These are phyloP conservation scores for Phytophthora syringae DNA, from an alignment of 352 stramenopile species.

Conservation along the genomic window DNA sequence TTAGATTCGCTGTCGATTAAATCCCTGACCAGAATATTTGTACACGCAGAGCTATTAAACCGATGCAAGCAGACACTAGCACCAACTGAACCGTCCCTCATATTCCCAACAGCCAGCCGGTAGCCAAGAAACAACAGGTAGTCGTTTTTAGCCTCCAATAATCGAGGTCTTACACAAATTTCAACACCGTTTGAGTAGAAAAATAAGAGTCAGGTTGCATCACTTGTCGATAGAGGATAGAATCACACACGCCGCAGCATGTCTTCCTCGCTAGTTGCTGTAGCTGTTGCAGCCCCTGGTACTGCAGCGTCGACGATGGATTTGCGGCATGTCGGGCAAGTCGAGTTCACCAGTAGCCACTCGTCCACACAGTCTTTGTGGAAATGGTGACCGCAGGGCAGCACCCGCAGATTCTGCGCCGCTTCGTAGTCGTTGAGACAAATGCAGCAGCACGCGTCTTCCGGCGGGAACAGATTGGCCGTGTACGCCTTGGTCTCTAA, in stretches of 20 bases:
- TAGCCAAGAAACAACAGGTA: slow-evolving; percentile 9
- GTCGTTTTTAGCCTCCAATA: slow-evolving; percentile 8
- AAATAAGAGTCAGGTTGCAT: slow-evolving; percentile 25
- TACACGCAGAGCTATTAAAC: slow-evolving; percentile 28
- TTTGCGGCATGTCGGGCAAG: slow-evolving; percentile 88
- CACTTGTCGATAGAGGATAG: slow-evolving; percentile 13
- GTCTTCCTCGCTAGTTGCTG: slow-evolving; percentile 58
- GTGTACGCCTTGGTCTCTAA: slow-evolving; percentile 69
- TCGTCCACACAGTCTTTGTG: slow-evolving; percentile 92
- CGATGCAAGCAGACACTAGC: slow-evolving; percentile 28
- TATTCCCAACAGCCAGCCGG: slow-evolving; percentile 17
- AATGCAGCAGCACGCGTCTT: slow-evolving; percentile 93
- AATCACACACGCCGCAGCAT: slow-evolving; percentile 65
- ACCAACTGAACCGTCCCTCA: slow-evolving; percentile 11
- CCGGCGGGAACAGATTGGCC: slow-evolving; percentile 64
- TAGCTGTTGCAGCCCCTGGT: slow-evolving; percentile 26
- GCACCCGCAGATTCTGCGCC: slow-evolving; percentile 90
- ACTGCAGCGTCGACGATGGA: slow-evolving; percentile 65
- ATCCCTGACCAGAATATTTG: too few relatives aligned
- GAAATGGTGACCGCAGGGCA: slow-evolving; percentile 97
- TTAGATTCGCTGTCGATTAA: not conserved
- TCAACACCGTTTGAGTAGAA: slow-evolving; percentile 28
- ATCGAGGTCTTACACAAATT: slow-evolving; percentile 23
- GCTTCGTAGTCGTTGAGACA: slow-evolving; percentile 90
- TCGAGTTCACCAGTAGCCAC: slow-evolving; percentile 89